Evolutionary conservation across 2,329 filamentous ascomycete genomes (phyloP).

Genomic region (Pseudocercospora pini-densiflorae): DNA sequence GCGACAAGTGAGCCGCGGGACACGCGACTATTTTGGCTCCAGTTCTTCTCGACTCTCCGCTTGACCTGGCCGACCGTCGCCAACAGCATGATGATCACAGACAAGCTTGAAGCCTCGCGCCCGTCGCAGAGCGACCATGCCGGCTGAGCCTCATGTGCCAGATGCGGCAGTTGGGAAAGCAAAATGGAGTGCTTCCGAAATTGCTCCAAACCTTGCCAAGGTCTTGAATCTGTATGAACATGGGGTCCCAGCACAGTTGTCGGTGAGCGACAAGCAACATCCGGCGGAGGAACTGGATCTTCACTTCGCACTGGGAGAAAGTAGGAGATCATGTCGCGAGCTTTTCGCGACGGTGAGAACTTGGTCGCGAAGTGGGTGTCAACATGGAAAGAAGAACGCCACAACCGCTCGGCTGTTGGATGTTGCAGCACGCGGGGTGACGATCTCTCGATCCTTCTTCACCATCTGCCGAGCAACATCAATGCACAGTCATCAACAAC

Average conservation of each 20-base stretch:
- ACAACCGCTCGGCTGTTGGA: too few relatives aligned
- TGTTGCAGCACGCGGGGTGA: too few relatives aligned
- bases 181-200: background rate
- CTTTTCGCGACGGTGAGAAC: too few relatives aligned
- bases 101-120: background rate
- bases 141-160: background rate
- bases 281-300: background rate
- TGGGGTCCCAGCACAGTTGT: background rate
- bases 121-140: background rate
- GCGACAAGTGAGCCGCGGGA: background rate
- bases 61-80: background rate
- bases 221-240: background rate
- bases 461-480: background rate
- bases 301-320: background rate
- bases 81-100: background rate
- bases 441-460: background rate
- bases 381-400: too few relatives aligned
- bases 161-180: slow-evolving; percentile 5
- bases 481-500: background rate
- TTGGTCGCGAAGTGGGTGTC: too few relatives aligned
- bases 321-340: background rate
- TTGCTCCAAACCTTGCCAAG: slow-evolving; percentile 7
- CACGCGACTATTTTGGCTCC: background rate
- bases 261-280: background rate
- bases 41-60: background rate